These are phyloP conservation scores for Paraleonurus japonicus DNA, from an alignment of 257 asterid species.

Conservation along the genomic window DNA sequence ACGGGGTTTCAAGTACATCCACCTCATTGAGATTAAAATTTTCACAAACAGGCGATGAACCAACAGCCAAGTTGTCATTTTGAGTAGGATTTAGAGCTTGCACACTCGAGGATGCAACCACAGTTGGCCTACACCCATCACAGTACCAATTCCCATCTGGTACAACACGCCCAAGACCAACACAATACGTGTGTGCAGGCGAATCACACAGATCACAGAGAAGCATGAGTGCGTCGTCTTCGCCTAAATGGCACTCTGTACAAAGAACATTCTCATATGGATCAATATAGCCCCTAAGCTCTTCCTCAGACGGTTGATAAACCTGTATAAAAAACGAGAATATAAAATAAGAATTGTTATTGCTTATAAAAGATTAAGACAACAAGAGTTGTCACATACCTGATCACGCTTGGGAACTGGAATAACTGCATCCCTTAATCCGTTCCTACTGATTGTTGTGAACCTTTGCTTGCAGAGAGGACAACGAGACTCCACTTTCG, in stretches of 20 bases:
- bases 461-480: slow-evolving; percentile 82
- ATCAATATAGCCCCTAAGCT: slow-evolving; percentile 64
- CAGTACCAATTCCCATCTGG: slow-evolving; percentile 91
- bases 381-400: slow-evolving; percentile 32
- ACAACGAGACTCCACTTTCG: slow-evolving; percentile 81
- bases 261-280: slow-evolving; percentile 61
- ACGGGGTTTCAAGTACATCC: slow-evolving; percentile 56
- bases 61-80: slow-evolving; percentile 30
- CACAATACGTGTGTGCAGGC: slow-evolving; percentile 76
- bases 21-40: slow-evolving; percentile 58
- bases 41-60: slow-evolving; percentile 46
- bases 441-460: slow-evolving; percentile 46
- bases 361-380: background rate
- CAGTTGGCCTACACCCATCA: slow-evolving; percentile 67
- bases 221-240: slow-evolving; percentile 76
- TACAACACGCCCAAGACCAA: slow-evolving; percentile 71
- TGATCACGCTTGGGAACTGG: slow-evolving; percentile 70
- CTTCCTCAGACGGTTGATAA: slow-evolving; percentile 84
- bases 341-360: background rate
- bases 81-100: slow-evolving; percentile 33
- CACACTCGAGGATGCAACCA: slow-evolving; percentile 39
- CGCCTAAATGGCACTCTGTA: slow-evolving; percentile 64
- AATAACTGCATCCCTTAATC: slow-evolving; percentile 40
- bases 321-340: slow-evolving; percentile 42
- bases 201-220: slow-evolving; percentile 83